These are phyloP conservation scores for Curvularia lunata DNA, from an alignment of 2,329 filamentous ascomycete species.

Conservation along the genomic window DNA sequence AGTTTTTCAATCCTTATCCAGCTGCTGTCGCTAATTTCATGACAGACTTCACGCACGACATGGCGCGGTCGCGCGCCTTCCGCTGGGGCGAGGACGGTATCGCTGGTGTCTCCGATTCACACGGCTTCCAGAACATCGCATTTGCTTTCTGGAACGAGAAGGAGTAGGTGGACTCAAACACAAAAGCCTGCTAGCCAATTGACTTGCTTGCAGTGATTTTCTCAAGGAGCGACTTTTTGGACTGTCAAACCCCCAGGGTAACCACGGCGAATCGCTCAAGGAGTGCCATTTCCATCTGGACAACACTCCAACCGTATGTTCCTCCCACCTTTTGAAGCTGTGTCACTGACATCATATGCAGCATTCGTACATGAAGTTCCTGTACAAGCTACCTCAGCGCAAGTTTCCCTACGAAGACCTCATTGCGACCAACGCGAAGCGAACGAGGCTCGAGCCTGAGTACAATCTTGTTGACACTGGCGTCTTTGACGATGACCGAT, in stretches of 20 bases:
- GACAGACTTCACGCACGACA: conserved; percentile 89
- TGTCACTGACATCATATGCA: conserved; percentile 47
- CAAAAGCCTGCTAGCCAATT: conserved; percentile 37
- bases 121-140: conserved; percentile 88
- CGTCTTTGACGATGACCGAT: conserved; percentile 84
- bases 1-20: neutral
- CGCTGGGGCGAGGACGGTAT: conserved; percentile 98
- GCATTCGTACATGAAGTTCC: conserved; percentile 99
- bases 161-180: conserved; percentile 66
- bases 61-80: conserved; percentile 85
- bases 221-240: conserved; percentile 95
- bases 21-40: conserved; percentile 31
- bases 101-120: conserved; percentile 91
- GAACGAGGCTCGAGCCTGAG: conserved; percentile 78
- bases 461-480: conserved; percentile 93
- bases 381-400: conserved; percentile 95
- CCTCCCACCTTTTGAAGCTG: conserved; percentile 46
- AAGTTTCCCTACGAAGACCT: conserved; percentile 92
- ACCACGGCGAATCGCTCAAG: conserved; percentile 96
- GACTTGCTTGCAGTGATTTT: conserved; percentile 70
- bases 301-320: conserved; percentile 76
- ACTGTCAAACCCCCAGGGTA: conserved; percentile 93
- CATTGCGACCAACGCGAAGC: conserved; percentile 79
- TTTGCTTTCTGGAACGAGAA: conserved; percentile 98
- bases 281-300: conserved; percentile 96